phyloP scores from a whole-genome alignment of 257 asterid species.

The Euphrasia confusa region DNA sequence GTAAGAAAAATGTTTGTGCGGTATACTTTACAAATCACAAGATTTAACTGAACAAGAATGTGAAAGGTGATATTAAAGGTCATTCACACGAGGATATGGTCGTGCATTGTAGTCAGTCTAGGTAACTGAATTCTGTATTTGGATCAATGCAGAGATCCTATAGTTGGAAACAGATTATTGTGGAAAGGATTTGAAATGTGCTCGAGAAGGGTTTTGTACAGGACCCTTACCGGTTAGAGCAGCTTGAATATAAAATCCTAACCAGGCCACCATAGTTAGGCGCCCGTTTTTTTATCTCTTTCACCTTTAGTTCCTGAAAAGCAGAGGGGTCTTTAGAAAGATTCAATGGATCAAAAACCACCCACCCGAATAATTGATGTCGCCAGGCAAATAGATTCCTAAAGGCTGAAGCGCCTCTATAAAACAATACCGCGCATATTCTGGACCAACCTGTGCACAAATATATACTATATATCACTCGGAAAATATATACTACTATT shows the following conservation, averaged over 20 bases:
- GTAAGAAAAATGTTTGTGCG: too few species aligned
- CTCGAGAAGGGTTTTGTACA: conserved; percentile 68
- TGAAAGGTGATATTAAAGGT: too few species aligned
- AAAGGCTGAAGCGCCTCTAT: conserved; percentile 90
- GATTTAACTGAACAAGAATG: too few species aligned
- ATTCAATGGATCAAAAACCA: conserved; percentile 74
- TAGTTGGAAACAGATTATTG: conserved; percentile 50
- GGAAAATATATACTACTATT: neutral
- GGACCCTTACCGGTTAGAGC: conserved; percentile 85
- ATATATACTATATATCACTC: neutral
- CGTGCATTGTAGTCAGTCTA: too few species aligned
- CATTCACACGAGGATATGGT: neutral
- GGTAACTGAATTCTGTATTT: neutral
- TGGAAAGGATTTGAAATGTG: conserved; percentile 63
- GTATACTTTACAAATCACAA: too few species aligned
- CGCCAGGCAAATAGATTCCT: conserved; percentile 83
- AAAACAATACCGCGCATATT: conserved; percentile 89
- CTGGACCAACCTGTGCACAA: conserved; percentile 71
- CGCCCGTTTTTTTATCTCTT: conserved; percentile 87
- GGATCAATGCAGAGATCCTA: conserved; percentile 24
- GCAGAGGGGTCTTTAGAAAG: conserved; percentile 56
- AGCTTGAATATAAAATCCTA: conserved; percentile 83
- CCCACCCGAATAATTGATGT: conserved; percentile 82
- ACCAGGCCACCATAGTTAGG: conserved; percentile 88
- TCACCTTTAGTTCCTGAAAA: conserved; percentile 80